phyloP scores from a whole-genome alignment of 352 stramenopile species.

The Globisporangium takayamanum region DNA sequence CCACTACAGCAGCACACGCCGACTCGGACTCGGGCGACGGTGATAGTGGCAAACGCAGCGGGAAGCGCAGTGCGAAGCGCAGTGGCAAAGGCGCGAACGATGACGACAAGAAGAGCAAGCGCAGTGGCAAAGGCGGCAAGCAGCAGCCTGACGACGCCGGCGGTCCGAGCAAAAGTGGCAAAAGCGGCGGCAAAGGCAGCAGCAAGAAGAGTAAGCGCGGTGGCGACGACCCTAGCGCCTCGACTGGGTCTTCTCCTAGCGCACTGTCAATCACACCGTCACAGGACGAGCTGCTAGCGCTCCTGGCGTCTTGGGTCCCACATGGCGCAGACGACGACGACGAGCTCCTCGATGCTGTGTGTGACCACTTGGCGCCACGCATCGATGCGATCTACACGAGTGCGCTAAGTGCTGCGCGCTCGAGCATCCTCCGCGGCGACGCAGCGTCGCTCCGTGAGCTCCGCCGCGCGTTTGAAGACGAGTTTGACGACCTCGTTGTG shows the following conservation, averaged over 20 bases:
- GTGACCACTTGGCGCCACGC: constrained; percentile 34
- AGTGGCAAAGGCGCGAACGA: constrained; percentile 29
- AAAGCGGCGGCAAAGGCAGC: not conserved
- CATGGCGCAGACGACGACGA: constrained; percentile 57
- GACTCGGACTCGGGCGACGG: constrained; percentile 39
- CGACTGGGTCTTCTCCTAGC: no score
- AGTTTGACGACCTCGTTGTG: constrained; percentile 54
- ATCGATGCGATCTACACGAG: constrained; percentile 45
- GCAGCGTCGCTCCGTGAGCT: constrained; percentile 62
- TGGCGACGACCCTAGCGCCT: not conserved
- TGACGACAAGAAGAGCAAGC: constrained; percentile 34
- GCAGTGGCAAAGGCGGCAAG: constrained; percentile 22
- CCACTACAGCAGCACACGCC: constrained; percentile 4
- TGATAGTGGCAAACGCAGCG: constrained; percentile 25
- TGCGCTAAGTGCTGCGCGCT: constrained; percentile 43
- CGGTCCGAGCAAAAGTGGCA: not conserved
- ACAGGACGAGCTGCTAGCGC: constrained; percentile 29
- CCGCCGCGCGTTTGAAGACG: constrained; percentile 68
- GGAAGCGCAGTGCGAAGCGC: constrained; percentile 43
- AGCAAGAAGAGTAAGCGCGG: constrained; percentile 4
- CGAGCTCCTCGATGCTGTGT: constrained; percentile 52
- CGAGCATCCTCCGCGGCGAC: constrained; percentile 65
- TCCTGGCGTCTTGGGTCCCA: constrained; percentile 44
- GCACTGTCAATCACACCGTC: constrained; percentile 42
- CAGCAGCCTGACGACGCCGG: constrained; percentile 23